phyloP scores from a whole-genome alignment of 2,329 filamentous ascomycete species.

The Stemphylium lycopersici region DNA sequence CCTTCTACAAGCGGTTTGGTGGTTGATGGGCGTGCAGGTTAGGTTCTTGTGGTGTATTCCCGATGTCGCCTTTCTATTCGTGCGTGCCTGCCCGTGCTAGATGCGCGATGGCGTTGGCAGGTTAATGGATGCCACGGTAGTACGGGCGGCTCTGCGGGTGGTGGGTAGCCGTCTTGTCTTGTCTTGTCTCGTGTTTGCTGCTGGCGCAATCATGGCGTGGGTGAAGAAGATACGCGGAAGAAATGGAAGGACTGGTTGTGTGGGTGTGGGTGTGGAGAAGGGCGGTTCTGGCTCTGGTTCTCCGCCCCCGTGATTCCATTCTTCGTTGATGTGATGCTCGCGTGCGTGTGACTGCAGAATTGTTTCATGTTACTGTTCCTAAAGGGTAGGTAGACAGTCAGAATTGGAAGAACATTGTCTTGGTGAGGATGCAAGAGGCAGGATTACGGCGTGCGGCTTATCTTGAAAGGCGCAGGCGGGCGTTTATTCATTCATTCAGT shows the following conservation, averaged over 20 bases:
- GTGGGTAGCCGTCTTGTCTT: slow-evolving; percentile 1
- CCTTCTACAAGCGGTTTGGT: neutral
- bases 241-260: slow-evolving; percentile 1
- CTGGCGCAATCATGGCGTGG: neutral
- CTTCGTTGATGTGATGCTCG: neutral
- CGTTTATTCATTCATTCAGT: neutral
- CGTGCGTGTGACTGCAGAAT: neutral
- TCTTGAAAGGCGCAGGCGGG: neutral
- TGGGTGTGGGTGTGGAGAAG: slow-evolving; percentile 2
- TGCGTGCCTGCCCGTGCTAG: no score
- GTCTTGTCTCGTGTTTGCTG: neutral
- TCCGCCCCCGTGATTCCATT: no score
- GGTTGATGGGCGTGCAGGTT: neutral
- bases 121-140: slow-evolving; percentile 11
- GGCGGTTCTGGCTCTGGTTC: neutral
- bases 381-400: neutral
- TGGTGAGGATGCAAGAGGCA: neutral
- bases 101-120: neutral
- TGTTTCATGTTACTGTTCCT: neutral
- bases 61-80: no score
- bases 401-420: no score
- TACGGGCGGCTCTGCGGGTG: slow-evolving; percentile 41
- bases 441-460: neutral
- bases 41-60: neutral
- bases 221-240: neutral